These are phyloP conservation scores for Jasminum sambac DNA, from an alignment of 257 asterid genomes.

Conservation along the genomic window DNA sequence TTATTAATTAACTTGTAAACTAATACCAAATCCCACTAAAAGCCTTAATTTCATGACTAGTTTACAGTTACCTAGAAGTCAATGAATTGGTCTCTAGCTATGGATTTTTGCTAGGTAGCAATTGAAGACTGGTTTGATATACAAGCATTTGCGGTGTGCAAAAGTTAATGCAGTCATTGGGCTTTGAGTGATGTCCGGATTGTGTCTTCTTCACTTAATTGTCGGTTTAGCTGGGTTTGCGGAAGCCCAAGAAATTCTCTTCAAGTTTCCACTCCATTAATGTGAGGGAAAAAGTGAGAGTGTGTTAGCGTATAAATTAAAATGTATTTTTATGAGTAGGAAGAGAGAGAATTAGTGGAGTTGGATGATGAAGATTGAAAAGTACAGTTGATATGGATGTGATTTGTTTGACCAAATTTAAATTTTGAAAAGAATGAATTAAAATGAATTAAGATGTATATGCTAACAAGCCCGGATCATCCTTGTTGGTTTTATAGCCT, in stretches of 20 bases:
- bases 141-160: neutral
- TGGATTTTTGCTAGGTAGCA: constrained; percentile 18
- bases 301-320: too few species aligned
- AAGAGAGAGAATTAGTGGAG: too few species aligned
- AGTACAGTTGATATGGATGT: too few species aligned
- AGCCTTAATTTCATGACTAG: constrained; percentile 1
- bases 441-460: too few species aligned
- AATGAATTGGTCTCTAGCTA: constrained; percentile 12
- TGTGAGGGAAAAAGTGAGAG: constrained; percentile 1
- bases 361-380: too few species aligned
- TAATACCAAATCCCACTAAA: neutral
- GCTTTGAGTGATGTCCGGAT: neutral
- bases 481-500: too few species aligned
- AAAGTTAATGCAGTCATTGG: neutral
- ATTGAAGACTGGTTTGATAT: neutral
- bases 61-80: neutral
- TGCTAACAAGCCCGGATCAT: too few species aligned
- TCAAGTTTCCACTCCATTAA: neutral
- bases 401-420: too few species aligned
- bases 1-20: neutral
- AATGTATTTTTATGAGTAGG: too few species aligned
- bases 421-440: too few species aligned
- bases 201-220: constrained; percentile 10
- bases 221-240: neutral
- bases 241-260: neutral